These are phyloP conservation scores for Lecanosticta acicola DNA, from an alignment of 2,329 filamentous ascomycete genomes.

Conservation along the genomic window DNA sequence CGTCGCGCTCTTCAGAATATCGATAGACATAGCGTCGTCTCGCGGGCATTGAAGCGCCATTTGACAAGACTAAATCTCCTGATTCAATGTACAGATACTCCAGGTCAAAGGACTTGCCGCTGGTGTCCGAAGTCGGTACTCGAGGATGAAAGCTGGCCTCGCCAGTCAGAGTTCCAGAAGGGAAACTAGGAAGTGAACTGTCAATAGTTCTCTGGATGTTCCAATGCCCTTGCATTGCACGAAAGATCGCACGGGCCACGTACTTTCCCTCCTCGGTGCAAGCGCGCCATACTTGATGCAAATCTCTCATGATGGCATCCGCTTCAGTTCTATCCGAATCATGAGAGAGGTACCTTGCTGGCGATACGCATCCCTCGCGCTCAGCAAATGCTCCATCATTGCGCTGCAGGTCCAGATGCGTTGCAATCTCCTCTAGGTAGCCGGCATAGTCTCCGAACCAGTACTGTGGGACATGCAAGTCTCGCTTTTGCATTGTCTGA, in stretches of 20 bases:
- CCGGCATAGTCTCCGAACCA: slow-evolving; percentile 79
- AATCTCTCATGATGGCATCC: slow-evolving; percentile 43
- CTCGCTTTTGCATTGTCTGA: slow-evolving; percentile 36
- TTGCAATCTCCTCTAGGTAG: slow-evolving; percentile 65
- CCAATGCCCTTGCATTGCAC: slow-evolving; percentile 32
- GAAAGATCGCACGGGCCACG: slow-evolving; percentile 27
- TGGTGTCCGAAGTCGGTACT: slow-evolving; percentile 21
- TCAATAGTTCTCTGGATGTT: slow-evolving; percentile 25
- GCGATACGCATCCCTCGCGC: slow-evolving; percentile 46
- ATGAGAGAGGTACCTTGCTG: slow-evolving; percentile 31
- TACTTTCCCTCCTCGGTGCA: slow-evolving; percentile 23
- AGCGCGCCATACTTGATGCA: slow-evolving; percentile 31
- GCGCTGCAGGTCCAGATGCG: slow-evolving; percentile 50
- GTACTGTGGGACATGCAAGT: slow-evolving; percentile 58
- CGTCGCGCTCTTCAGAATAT: slow-evolving; percentile 57
- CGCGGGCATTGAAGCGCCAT: slow-evolving; percentile 47
- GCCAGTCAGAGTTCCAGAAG: slow-evolving; percentile 27
- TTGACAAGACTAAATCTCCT: slow-evolving; percentile 21
- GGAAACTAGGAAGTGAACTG: slow-evolving; percentile 22
- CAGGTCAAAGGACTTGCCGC: slow-evolving; percentile 23
- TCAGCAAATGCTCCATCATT: slow-evolving; percentile 34
- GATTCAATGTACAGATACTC: slow-evolving; percentile 32
- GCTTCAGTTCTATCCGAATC: slow-evolving; percentile 37
- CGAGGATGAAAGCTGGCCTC: slow-evolving; percentile 29
- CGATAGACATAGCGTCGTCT: slow-evolving; percentile 66